phyloP scores from a whole-genome alignment of 2,329 filamentous ascomycete genomes.

The Acephala macrosclerotiorum region DNA sequence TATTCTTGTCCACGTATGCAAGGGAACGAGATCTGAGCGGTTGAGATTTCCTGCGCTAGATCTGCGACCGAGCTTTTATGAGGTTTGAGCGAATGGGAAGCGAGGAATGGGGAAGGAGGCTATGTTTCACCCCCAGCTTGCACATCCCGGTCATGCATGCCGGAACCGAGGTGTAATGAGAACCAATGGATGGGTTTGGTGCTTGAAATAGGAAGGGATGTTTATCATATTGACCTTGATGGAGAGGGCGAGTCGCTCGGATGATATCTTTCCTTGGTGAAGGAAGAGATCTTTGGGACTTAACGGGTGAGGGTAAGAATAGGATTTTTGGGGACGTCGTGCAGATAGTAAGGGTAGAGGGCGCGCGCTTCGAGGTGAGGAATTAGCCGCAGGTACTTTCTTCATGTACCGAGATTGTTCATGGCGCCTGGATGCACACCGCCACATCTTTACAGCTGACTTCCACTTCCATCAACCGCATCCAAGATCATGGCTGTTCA shows the following conservation, averaged over 20 bases:
- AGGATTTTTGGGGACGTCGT: too few species aligned
- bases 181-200: background rate
- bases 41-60: background rate
- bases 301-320: background rate
- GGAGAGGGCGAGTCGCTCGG: slow-evolving; percentile 6
- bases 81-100: background rate
- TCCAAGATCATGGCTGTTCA: background rate
- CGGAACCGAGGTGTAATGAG: background rate
- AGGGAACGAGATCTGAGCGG: slow-evolving; percentile 3
- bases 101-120: background rate
- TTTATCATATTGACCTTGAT: too few species aligned
- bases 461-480: background rate
- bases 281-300: background rate
- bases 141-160: background rate
- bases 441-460: background rate
- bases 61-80: background rate
- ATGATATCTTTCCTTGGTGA: background rate
- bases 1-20: too few species aligned
- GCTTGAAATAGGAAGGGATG: background rate
- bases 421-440: background rate
- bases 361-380: background rate
- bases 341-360: too few species aligned
- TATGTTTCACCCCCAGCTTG: background rate
- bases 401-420: slow-evolving; percentile 3
- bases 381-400: slow-evolving; percentile 6